These are phyloP conservation scores for Boletus rubescentipes DNA, from an alignment of 768 basidiomycete genomes.

Conservation along the genomic window DNA sequence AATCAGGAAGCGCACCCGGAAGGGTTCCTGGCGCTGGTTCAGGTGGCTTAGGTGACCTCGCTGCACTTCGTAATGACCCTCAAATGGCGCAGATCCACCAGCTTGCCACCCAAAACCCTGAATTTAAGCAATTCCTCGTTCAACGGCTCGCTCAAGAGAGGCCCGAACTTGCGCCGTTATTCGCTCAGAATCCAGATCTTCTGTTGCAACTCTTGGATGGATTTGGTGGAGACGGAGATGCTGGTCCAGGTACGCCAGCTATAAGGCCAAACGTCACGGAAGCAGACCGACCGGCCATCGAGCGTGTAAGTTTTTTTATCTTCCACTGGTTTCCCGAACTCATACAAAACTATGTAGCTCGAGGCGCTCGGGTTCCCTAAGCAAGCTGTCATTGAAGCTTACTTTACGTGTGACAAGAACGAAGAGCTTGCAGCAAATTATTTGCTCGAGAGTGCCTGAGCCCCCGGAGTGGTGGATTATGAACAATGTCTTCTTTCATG, in stretches of 20 bases:
- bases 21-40: background rate
- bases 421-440: slow-evolving; percentile 6
- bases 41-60: background rate
- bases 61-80: too few species aligned
- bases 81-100: slow-evolving; percentile 1
- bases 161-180: background rate
- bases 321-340: background rate
- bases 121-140: background rate
- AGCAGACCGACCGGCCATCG: background rate
- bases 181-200: slow-evolving; percentile 1
- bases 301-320: background rate
- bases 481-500: background rate
- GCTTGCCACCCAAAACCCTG: background rate
- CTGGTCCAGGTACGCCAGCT: background rate
- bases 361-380: slow-evolving; percentile 3
- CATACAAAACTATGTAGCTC: background rate
- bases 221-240: background rate
- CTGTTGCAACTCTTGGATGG: background rate
- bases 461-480: background rate
- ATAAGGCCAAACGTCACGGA: background rate
- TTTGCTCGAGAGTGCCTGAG: slow-evolving; percentile 1
- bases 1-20: background rate
- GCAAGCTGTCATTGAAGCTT: slow-evolving; percentile 5
- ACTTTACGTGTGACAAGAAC: slow-evolving; percentile 8
- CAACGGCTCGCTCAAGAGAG: background rate